Evolutionary conservation across 139 green algal genomes (phyloP), one percentile per base, ranked within the genome.

Genomic region (Limnomonas spitsbergensis): DNA sequence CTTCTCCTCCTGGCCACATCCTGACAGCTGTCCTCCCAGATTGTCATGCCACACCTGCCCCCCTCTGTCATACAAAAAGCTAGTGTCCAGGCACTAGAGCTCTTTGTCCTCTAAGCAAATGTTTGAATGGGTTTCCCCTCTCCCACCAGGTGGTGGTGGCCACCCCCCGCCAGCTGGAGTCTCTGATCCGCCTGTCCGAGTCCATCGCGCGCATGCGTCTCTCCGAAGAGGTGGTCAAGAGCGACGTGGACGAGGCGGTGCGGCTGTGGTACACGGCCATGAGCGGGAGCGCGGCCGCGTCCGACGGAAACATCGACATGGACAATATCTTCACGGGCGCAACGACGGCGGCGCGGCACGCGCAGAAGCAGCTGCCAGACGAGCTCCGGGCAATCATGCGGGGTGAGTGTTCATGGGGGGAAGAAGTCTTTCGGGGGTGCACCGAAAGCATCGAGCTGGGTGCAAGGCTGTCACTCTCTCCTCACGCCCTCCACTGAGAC

Each of bases 111-210:
- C n/a, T n/a, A n/a, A n/a, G n/a, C n/a, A n/a, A n/a, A n/a, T n/a
- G n/a, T n/a, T n/a, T n/a, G n/a, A n/a, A n/a, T n/a, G n/a, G n/a
- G n/a, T n/a, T n/a, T n/a, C n/a, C n/a, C n/a, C n/a, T n/a, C n/a
- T n/a, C n/a, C n/a, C n/a, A n/a, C 29, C 56, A 84, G 53, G 80
- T 86, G 3, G 81, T 91, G 31, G 81, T 90, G 20, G 95, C 96
- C 40, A 99, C 96, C 0, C 94, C 96, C 0, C 89, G 96, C 27
- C 94, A 98, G 90, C 88, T 98, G 67, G 94, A 98, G 89, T 91
- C 87, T 2, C 85, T 97, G 32, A 94, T 98, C 71, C 89, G 95
- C 32, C 82, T 98, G 42, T 88, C 82, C 26, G 93, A 98, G 85
- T 86, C 91, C 1, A 81, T 94, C 38, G 94, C 94, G 6, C 87